Conservation (phyloP, 176 grass and related monocot genomes). For the Triticum monococcum region DNA sequence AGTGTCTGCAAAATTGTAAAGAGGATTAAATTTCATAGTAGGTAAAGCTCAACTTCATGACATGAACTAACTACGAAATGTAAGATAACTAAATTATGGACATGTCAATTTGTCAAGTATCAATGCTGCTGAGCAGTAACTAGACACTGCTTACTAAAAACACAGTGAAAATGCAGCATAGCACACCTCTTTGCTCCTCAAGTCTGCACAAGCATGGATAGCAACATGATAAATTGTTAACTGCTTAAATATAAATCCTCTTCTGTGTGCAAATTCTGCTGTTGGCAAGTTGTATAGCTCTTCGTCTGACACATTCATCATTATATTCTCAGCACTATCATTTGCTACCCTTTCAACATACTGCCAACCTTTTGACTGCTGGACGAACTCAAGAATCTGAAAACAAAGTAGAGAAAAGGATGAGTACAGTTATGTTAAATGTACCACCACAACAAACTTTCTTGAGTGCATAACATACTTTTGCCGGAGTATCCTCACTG, state of each 20-base stretch:
- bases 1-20: constrained; percentile 55
- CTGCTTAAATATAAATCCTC: constrained; percentile 61
- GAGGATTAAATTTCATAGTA: constrained; percentile 24
- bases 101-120: constrained; percentile 7
- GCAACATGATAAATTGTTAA: constrained; percentile 93
- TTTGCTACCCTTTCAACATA: constrained; percentile 67
- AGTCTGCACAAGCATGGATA: constrained; percentile 87
- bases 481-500: constrained; percentile 58
- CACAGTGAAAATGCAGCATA: constrained; percentile 14
- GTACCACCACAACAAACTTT: constrained; percentile 8
- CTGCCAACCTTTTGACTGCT: constrained; percentile 96
- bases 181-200: constrained; percentile 78
- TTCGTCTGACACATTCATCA: constrained; percentile 99
- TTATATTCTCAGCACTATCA: constrained; percentile 86
- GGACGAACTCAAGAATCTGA: constrained; percentile 92
- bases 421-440: constrained; percentile 5
- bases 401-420: constrained; percentile 8
- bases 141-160: constrained; percentile 11
- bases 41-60: not conserved
- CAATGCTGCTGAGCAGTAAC: constrained; percentile 12
- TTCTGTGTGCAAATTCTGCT: constrained; percentile 78
- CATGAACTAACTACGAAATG: constrained; percentile 8
- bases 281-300: constrained; percentile 96
- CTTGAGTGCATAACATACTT: constrained; percentile 44
- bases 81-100: not conserved